Evolutionary conservation across 1,139 yeast genomes (phyloP).

Genomic region (Suhomyces bolitotheri): DNA sequence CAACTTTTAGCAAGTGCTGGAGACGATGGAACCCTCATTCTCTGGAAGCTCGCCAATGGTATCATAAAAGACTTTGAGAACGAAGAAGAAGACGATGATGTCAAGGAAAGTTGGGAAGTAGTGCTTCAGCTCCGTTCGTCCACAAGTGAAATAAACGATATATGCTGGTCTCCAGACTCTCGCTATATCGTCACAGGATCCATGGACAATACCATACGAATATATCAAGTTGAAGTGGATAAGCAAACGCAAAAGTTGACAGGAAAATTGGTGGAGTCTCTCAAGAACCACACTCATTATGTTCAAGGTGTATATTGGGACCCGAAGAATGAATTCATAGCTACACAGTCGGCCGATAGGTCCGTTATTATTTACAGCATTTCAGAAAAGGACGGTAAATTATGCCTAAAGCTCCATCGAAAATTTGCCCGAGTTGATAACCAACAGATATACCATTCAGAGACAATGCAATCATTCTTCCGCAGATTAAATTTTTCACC

Average conservation of each 20-base stretch:
- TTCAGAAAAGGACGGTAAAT: constrained; percentile 1
- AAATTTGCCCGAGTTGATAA: constrained; percentile 28
- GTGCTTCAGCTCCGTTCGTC: constrained; percentile 57
- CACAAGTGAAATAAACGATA: constrained; percentile 80
- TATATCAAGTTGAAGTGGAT: constrained; percentile 48
- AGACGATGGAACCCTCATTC: constrained; percentile 84
- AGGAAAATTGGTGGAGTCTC: constrained; percentile 61
- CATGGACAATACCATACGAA: constrained; percentile 81
- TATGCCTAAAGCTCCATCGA: constrained; percentile 20
- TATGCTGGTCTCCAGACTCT: constrained; percentile 89
- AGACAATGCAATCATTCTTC: constrained; percentile 85
- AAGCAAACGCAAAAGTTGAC: constrained; percentile 21
- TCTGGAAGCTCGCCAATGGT: constrained; percentile 69
- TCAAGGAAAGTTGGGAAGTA: constrained; percentile 72
- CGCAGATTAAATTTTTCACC: constrained; percentile 84
- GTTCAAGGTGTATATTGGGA: constrained; percentile 98
- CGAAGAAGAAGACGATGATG: constrained; percentile 52
- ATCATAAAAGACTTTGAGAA: constrained; percentile 58
- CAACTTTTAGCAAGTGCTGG: constrained; percentile 82
- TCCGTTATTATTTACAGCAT: constrained; percentile 62
- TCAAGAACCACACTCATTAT: constrained; percentile 79
- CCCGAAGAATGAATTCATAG: constrained; percentile 71
- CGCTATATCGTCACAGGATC: constrained; percentile 79
- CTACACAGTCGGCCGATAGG: constrained; percentile 90
- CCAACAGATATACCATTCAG: constrained; percentile 69